phyloP scores from a whole-genome alignment of 257 asterid species.

The Linaria vulgaris region DNA sequence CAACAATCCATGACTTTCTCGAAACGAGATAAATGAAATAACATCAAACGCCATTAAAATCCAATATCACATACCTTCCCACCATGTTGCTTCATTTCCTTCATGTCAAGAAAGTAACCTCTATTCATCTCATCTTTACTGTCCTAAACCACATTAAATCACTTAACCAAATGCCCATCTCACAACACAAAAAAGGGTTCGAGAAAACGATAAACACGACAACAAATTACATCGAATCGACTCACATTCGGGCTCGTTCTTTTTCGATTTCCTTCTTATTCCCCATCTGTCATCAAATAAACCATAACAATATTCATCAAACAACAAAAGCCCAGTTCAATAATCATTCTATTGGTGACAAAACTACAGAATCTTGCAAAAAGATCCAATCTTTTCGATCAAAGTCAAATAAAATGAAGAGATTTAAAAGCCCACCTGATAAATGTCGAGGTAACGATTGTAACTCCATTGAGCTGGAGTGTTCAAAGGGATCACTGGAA shows the following conservation, averaged over 20 bases:
- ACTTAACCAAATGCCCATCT: conserved; percentile 16
- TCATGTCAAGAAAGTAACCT: conserved; percentile 79
- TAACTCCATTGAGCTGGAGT: conserved; percentile 63
- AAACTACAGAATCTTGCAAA: neutral
- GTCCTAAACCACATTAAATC: conserved; percentile 55
- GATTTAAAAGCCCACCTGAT: conserved; percentile 51
- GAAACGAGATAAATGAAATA: neutral
- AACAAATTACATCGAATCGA: conserved; percentile 11
- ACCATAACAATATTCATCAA: conserved; percentile 24
- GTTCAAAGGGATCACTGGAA: conserved; percentile 34
- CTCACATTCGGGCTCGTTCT: conserved; percentile 92
- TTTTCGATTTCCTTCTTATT: conserved; percentile 69
- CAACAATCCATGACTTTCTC: neutral
- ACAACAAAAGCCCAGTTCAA: conserved; percentile 13
- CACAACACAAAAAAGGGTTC: conserved; percentile 10
- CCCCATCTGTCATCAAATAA: conserved; percentile 51
- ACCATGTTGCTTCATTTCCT: conserved; percentile 71
- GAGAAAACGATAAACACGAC: neutral
- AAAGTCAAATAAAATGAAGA: neutral
- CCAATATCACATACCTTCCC: conserved; percentile 68
- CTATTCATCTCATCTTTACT: conserved; percentile 91
- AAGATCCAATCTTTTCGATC: neutral
- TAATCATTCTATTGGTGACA: neutral
- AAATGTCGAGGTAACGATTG: conserved; percentile 70
- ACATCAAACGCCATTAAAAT: neutral